Conservation (phyloP, 352 stramenopile species). For the Pythium diclinum region DNA sequence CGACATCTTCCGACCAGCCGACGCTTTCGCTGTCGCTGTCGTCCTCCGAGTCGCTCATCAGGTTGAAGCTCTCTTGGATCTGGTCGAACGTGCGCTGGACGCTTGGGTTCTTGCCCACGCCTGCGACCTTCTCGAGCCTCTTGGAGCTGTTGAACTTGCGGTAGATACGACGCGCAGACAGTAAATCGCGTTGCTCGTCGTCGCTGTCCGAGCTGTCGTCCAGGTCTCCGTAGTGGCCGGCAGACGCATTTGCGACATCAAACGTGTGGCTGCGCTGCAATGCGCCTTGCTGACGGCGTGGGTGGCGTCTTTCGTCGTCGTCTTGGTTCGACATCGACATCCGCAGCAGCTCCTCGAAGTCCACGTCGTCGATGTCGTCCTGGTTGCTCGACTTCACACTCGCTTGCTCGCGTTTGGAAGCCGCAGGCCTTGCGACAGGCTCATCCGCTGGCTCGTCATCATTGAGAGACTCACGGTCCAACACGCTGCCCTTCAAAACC, state of each 20-base stretch:
- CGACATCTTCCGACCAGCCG: slow-evolving; percentile 11
- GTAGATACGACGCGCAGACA: slow-evolving; percentile 26
- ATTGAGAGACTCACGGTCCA: slow-evolving; percentile 3
- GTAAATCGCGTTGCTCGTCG: slow-evolving; percentile 20
- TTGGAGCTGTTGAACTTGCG: slow-evolving; percentile 40
- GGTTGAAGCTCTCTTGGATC: slow-evolving; percentile 58
- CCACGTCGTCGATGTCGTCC: slow-evolving; percentile 21
- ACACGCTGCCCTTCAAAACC: not conserved
- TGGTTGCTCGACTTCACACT: slow-evolving; percentile 12
- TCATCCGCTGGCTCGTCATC: slow-evolving; percentile 11
- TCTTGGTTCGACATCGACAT: slow-evolving; percentile 24
- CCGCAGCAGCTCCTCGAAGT: slow-evolving; percentile 27
- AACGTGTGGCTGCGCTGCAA: slow-evolving; percentile 20
- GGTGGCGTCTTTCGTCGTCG: not conserved
- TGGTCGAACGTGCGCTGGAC: slow-evolving; percentile 59
- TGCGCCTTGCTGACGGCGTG: not conserved
- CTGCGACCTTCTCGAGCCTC: slow-evolving; percentile 42
- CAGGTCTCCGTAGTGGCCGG: slow-evolving; percentile 15
- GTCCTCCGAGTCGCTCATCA: slow-evolving; percentile 47
- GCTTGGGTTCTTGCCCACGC: slow-evolving; percentile 29
- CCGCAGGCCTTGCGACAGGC: not conserved
- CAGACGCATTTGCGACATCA: slow-evolving; percentile 5
- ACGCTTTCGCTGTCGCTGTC: slow-evolving; percentile 33
- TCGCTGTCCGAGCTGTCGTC: slow-evolving; percentile 28
- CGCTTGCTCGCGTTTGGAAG: not conserved